These are phyloP conservation scores for Camillea tinctor DNA, from an alignment of 2,329 filamentous ascomycete genomes.

Conservation along the genomic window DNA sequence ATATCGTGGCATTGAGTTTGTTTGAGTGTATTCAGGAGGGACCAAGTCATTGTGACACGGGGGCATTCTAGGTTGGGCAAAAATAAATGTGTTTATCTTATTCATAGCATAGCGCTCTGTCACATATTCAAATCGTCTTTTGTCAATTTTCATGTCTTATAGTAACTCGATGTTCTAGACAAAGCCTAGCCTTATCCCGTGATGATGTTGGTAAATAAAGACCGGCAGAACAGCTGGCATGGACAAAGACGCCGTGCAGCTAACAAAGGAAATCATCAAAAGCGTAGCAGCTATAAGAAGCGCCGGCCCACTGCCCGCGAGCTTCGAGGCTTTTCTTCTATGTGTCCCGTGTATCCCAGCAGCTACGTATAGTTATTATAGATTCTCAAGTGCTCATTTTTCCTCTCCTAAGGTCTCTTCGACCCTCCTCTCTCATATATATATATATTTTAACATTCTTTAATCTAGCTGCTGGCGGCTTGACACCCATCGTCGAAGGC, in stretches of 20 bases:
- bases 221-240: conserved; percentile 17
- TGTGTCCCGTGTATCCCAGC: conserved; percentile 19
- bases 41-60: conserved; percentile 11
- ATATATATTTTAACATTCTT: conserved; percentile 20
- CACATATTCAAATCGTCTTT: conserved; percentile 1
- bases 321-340: conserved; percentile 16
- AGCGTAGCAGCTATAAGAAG: conserved; percentile 30
- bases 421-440: conserved; percentile 12
- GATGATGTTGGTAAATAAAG: conserved; percentile 20
- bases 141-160: conserved; percentile 15
- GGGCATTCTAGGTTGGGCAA: conserved; percentile 6
- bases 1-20: conserved; percentile 14
- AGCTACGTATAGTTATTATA: conserved; percentile 26
- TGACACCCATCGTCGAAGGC: conserved; percentile 25
- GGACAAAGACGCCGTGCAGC: conserved; percentile 18
- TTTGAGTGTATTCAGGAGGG: conserved; percentile 3
- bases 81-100: conserved; percentile 6
- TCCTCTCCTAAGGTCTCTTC: conserved; percentile 17
- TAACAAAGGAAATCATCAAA: conserved; percentile 26
- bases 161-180: conserved; percentile 24
- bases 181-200: conserved; percentile 21
- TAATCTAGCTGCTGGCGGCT: conserved; percentile 33
- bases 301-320: conserved; percentile 19
- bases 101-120: background rate
- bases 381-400: conserved; percentile 28